Conservation (phyloP, 1,284 basidiomycete species). For the Phylloboletellus chloephorus region DNA sequence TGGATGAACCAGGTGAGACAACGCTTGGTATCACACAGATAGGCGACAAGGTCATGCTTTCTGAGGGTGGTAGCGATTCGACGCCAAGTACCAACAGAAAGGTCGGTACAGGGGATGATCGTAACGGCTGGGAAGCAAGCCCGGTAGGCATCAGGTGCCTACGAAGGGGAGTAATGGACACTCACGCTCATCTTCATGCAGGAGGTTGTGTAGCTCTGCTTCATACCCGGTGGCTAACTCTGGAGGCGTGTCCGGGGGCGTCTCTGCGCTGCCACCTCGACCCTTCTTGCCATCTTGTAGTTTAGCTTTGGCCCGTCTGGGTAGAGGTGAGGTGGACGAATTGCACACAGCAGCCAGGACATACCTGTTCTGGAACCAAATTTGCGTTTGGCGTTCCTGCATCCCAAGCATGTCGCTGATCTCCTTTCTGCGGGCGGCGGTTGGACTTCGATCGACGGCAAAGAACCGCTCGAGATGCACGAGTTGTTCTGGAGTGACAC, state of each 20-base stretch:
- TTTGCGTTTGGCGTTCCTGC: constrained; percentile 80
- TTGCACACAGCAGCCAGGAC: constrained; percentile 14
- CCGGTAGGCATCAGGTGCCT: constrained; percentile 8
- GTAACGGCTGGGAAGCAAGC: constrained; percentile 50
- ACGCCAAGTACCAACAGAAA: constrained; percentile 72
- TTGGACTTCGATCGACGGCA: constrained; percentile 61
- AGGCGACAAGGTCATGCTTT: constrained; percentile 67
- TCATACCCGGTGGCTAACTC: constrained; percentile 50
- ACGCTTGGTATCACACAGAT: constrained; percentile 59
- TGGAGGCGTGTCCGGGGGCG: constrained; percentile 48
- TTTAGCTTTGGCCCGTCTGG: constrained; percentile 75
- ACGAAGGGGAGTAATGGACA: constrained; percentile 1
- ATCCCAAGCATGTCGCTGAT: constrained; percentile 73
- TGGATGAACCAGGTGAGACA: constrained; percentile 74
- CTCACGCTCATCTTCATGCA: constrained; percentile 73
- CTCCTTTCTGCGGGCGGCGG: constrained; percentile 61
- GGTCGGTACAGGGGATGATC: constrained; percentile 67
- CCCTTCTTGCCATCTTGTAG: constrained; percentile 55
- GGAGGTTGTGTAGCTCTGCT: constrained; percentile 52
- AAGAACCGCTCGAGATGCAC: constrained; percentile 68
- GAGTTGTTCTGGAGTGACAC: constrained; percentile 73
- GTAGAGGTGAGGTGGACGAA: constrained; percentile 5
- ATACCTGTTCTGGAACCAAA: constrained; percentile 83
- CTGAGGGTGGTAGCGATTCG: constrained; percentile 53
- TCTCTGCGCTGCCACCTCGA: constrained; percentile 34